Conservation (phyloP, 1,284 basidiomycete species). For the Rhizopogon parksii region DNA sequence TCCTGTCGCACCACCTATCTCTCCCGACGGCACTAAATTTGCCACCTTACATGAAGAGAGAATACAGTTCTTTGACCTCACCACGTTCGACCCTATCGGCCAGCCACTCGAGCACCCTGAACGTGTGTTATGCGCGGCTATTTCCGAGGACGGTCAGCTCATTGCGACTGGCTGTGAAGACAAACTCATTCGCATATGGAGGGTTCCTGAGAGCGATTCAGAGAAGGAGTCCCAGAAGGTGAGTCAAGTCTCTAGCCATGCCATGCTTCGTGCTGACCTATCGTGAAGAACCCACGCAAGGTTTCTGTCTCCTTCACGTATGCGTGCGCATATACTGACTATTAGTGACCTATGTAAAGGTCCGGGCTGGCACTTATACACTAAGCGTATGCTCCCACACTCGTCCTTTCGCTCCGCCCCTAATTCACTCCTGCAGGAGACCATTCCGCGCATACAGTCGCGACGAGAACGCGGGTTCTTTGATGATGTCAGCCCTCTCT, state of each 20-base stretch:
- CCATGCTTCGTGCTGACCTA: background rate
- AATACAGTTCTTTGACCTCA: slow-evolving; percentile 3
- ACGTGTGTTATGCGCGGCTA: rapidly evolving
- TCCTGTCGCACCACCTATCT: too few relatives aligned
- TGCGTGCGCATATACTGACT: background rate
- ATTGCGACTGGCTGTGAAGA: slow-evolving; percentile 7
- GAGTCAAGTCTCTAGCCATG: background rate
- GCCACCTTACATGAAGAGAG: background rate
- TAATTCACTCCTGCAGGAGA: background rate
- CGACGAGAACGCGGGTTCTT: background rate
- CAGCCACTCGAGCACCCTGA: background rate
- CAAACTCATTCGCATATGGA: slow-evolving; percentile 10
- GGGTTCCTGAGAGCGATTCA: background rate
- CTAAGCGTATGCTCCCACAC: too few relatives aligned
- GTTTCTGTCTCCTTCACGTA: too few relatives aligned
- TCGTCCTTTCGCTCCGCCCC: background rate
- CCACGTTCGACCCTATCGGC: background rate
- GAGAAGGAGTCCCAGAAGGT: background rate
- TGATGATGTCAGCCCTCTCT: background rate
- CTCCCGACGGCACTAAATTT: background rate
- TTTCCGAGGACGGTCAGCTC: slow-evolving; percentile 4
- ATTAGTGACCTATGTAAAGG: background rate
- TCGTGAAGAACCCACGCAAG: background rate
- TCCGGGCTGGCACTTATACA: too few relatives aligned
- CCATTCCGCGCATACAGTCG: background rate